Evolutionary conservation across 2,329 filamentous ascomycete species (phyloP), one percentile per base, ranked within the genome.

Genomic region (Aspergillus bombycis): DNA sequence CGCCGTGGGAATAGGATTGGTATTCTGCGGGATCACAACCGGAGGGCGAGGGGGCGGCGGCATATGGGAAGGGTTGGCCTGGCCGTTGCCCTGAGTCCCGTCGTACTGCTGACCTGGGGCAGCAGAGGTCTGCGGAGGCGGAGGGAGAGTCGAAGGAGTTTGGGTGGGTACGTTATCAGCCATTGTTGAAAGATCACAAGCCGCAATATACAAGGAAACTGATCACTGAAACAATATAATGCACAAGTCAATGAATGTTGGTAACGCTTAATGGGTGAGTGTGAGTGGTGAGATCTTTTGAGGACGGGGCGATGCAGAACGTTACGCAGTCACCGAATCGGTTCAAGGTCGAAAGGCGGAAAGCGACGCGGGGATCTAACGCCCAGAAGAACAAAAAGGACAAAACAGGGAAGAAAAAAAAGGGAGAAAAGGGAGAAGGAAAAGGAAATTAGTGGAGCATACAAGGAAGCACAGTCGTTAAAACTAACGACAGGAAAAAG

Each of bases 11-110:
- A 97, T 95, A 54, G 94, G 92, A 75, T 97, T 97, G 76, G 88
- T 97, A 83, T 97, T 98, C 81, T 95, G 93, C 32, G 94, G 94
- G 75, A 98, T 98, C 78, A 90, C 88, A 69, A 91, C 86, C 60
- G 89, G 88, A 53, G 96, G 91, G 65, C 97, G 89, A 70, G 94
- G 91, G 66, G 93, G 93, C 62, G 94, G 94, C 63, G 92, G 91
- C 91, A 97, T 94, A 79, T 95, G 91, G 69, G 86, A 81, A 67
- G 88, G 85, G 76, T 89, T 89, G 68, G 84, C 81, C 81, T 92
- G 90, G 70, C 85, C 86, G 75, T 90, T 90, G 71, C 79, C 80
- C 80, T 92, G 91, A 70, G 86, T 85, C 75, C 88, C 88, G 75
- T 94, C 91, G 80, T 91, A 94, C 77, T 80, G 79, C 70, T 84